Conservation (phyloP, 2,329 filamentous ascomycete genomes). For the Mollisiaceae sp. region DNA sequence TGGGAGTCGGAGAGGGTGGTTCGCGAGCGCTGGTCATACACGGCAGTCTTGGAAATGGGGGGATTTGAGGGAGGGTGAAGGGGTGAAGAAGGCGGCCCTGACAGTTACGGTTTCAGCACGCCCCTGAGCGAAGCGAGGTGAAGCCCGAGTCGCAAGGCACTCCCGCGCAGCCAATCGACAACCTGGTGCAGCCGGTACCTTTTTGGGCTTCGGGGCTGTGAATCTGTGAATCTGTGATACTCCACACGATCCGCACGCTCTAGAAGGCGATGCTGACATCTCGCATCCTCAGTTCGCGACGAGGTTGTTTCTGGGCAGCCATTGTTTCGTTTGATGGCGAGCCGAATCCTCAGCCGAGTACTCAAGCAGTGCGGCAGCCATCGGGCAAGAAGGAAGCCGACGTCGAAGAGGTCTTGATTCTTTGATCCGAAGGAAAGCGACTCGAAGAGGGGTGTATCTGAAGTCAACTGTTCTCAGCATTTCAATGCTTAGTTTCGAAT, state of each 20-base stretch:
- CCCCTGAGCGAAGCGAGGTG: slow-evolving; percentile 25
- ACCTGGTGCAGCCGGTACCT: not conserved
- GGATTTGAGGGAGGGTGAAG: slow-evolving; percentile 20
- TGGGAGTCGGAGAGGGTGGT: slow-evolving; percentile 34
- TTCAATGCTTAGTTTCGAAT: not conserved
- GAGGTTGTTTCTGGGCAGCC: slow-evolving; percentile 11
- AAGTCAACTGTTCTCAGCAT: not conserved
- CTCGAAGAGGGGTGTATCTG: slow-evolving; percentile 6
- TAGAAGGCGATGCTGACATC: slow-evolving; percentile 19
- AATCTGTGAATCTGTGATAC: no score
- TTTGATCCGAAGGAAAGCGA: slow-evolving; percentile 6
- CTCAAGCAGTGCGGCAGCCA: slow-evolving; percentile 11
- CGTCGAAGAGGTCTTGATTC: not conserved
- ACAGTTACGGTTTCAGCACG: slow-evolving; percentile 33
- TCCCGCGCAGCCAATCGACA: slow-evolving; percentile 14
- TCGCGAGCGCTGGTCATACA: slow-evolving; percentile 29
- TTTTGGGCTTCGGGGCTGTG: slow-evolving; percentile 5
- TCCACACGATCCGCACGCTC: slow-evolving; percentile 16
- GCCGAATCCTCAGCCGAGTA: slow-evolving; percentile 9
- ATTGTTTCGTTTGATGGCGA: slow-evolving; percentile 23
- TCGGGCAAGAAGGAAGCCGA: not conserved
- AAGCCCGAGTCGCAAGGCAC: slow-evolving; percentile 16
- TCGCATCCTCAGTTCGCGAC: slow-evolving; percentile 13
- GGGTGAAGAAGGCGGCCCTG: not conserved
- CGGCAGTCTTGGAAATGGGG: slow-evolving; percentile 20